Evolutionary conservation across 179 eudicot species (phyloP).

Genomic region (Silene coronaria): DNA sequence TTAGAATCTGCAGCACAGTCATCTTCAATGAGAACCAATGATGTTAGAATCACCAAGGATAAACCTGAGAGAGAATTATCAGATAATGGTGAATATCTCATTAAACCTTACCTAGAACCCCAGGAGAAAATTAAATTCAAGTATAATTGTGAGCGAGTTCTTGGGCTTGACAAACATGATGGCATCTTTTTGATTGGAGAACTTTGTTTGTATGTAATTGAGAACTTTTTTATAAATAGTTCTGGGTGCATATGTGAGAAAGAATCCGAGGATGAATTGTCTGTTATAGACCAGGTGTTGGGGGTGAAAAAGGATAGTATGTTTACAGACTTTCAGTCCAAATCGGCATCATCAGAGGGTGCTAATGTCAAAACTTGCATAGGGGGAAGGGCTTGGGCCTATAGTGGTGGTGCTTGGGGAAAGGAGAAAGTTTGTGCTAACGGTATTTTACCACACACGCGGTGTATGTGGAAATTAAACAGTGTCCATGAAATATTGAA

Average conservation of each 20-base stretch:
- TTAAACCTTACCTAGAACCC: conserved; percentile 90
- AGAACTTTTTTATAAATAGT: conserved; percentile 80
- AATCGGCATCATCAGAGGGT: conserved; percentile 79
- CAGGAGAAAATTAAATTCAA: conserved; percentile 70
- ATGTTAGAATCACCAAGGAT: conserved; percentile 51
- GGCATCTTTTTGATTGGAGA: conserved; percentile 98
- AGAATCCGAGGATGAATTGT: conserved; percentile 84
- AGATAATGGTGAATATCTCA: conserved; percentile 93
- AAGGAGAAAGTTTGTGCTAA: conserved; percentile 73
- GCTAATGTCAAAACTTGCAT: conserved; percentile 44
- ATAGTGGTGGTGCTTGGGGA: conserved; percentile 99
- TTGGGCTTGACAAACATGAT: conserved; percentile 97
- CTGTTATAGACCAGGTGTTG: conserved; percentile 89
- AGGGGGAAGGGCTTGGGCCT: conserved; percentile 99
- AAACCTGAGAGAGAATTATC: conserved; percentile 66
- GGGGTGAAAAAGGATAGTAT: conserved; percentile 93
- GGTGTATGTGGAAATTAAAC: conserved; percentile 98
- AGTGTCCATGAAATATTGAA: conserved; percentile 95
- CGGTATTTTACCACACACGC: conserved; percentile 77
- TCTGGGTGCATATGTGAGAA: conserved; percentile 94
- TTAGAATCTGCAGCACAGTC: conserved; percentile 61
- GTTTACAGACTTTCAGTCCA: conserved; percentile 73
- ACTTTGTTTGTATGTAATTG: conserved; percentile 78
- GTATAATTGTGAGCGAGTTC: conserved; percentile 94
- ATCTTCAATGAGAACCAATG: conserved; percentile 59